Conservation (phyloP, 2,329 filamentous ascomycete species). For the Colletotrichum cereale region DNA sequence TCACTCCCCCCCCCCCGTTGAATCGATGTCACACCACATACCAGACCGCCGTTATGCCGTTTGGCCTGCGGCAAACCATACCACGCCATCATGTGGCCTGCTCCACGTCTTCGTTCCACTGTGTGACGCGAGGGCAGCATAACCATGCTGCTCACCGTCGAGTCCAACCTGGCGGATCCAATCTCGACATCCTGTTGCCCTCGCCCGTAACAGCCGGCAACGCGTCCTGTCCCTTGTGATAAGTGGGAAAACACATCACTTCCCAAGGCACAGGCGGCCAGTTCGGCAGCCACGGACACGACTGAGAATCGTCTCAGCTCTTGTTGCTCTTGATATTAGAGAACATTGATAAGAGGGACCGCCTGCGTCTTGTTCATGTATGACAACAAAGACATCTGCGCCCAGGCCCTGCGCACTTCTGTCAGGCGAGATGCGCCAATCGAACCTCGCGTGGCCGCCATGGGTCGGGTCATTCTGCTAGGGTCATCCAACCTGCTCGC, state of each 20-base stretch:
- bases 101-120: not conserved
- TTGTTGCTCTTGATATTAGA: conserved; percentile 27
- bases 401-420: conserved; percentile 30
- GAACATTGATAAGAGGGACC: conserved; percentile 13
- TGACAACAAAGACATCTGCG: conserved; percentile 40
- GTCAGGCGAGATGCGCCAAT: conserved; percentile 39
- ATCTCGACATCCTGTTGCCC: conserved; percentile 9
- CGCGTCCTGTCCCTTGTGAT: not conserved
- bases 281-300: conserved; percentile 20
- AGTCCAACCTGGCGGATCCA: conserved; percentile 26
- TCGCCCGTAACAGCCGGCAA: conserved; percentile 8
- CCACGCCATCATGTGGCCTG: conserved; percentile 17
- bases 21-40: conserved; percentile 30
- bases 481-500: conserved; percentile 27
- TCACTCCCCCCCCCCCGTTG: conserved; percentile 5
- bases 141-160: conserved; percentile 20
- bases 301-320: not conserved
- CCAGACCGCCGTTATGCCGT: conserved; percentile 37
- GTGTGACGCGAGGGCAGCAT: not conserved
- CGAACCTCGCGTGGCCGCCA: conserved; percentile 32
- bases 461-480: conserved; percentile 33
- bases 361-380: conserved; percentile 30
- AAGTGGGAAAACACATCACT: not conserved
- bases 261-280: conserved; percentile 15
- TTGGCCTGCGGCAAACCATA: conserved; percentile 19